phyloP scores from a whole-genome alignment of 192 early-diverging fungal genomes.

The Linnemannia elongata region DNA sequence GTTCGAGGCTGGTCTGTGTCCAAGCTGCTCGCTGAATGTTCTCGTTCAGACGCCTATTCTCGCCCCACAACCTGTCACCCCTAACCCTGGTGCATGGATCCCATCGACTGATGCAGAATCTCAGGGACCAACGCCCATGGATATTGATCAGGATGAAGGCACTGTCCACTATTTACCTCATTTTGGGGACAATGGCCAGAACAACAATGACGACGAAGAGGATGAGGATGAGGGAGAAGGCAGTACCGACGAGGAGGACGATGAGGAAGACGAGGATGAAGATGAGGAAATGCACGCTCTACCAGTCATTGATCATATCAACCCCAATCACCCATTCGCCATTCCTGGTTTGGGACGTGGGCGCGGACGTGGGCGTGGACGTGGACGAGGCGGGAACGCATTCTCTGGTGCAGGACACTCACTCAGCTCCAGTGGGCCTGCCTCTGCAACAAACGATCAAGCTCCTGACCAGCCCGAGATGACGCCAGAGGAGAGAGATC shows the following conservation, averaged over 20 bases:
- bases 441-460: neutral
- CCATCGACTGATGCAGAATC: constrained; percentile 23
- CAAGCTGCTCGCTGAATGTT: constrained; percentile 53
- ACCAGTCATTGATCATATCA: constrained; percentile 15
- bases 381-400: constrained; percentile 24
- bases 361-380: constrained; percentile 23
- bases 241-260: constrained; percentile 2
- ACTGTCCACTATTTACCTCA: neutral
- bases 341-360: constrained; percentile 9
- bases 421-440: constrained; percentile 9
- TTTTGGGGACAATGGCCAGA: neutral
- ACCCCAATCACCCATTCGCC: constrained; percentile 20
- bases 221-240: constrained; percentile 4
- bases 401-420: constrained; percentile 49
- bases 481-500: neutral
- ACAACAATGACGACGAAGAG: neutral
- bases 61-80: constrained; percentile 39
- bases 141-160: constrained; percentile 10
- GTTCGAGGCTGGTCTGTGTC: constrained; percentile 26
- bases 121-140: constrained; percentile 6
- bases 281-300: constrained; percentile 49
- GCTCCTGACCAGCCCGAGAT: neutral
- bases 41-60: constrained; percentile 38
- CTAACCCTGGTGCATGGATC: constrained; percentile 30
- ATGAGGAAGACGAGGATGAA: constrained; percentile 27